Evolutionary conservation across 495 filamentous ascomycete species (phyloP), one percentile per base, ranked within the genome.

Genomic region (Aspergillus funiculosus): DNA sequence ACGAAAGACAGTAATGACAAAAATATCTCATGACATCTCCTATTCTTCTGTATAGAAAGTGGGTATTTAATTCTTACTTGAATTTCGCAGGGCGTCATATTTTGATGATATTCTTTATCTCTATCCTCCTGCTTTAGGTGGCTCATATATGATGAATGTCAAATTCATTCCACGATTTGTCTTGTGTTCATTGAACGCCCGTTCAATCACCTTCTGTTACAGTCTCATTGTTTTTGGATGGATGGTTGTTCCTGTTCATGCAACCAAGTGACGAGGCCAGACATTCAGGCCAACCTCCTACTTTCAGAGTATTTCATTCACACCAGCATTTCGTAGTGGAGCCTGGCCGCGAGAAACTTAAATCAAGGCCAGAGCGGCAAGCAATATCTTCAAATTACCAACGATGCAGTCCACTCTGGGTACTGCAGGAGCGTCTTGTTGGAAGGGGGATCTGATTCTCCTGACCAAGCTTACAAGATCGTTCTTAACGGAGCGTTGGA

Each of bases 401-500:
- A 71, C 80, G 80, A 79, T 76, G 80, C 75, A 80, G 75, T 72
- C 72, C 75, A 72, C 73, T 75, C 55, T 71, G 74, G 76, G 77
- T 77, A 67, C 71, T 82, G 78, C 79, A 78, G 70, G 80, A 68
- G 66, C 74, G 69, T 69, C 69, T 72, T 74, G 67, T 63, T 51
- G 61, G 59, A 64, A 58, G 67, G 63, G 67, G 66, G 68, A 58
- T 53, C 47, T n/a, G 48, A 52, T 50, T 51, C 50, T 61, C 26
- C 32, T 53, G 44, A 50, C 47, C 46, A 63, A 57, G 44, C 58
- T 58, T 42, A 61, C 66, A 68, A 68, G 61, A 61, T 48, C 69
- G 72, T 74, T 69, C 76, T 76, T 80, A 81, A 84, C 79, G 80
- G 79, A 82, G 80, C 80, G 80, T 82, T 85, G 81, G 81, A 53